Evolutionary conservation across 768 basidiomycete species (phyloP), one percentile per base, ranked within the genome.

Genomic region (Auriscalpium microsporum): DNA sequence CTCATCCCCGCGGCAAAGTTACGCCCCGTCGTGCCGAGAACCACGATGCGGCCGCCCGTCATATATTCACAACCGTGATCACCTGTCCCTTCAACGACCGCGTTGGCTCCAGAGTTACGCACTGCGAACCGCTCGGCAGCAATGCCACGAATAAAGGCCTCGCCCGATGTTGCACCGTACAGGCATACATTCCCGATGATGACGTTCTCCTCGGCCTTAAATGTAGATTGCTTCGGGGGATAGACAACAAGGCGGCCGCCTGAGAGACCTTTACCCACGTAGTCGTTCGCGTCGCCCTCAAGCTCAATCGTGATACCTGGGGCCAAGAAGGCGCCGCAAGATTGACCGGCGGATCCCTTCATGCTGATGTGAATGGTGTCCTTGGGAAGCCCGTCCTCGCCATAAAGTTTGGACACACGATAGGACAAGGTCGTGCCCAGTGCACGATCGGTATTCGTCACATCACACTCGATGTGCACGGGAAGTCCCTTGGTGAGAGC

Each of bases 1-100:
- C 90, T 94, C 95, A 99, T 99, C 52, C 96, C 95, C 33, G 95
- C 95, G 35, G 95, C 95, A 66, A 98, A 98, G 78, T 99, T 98
- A 55, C 95, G 87, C 19, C 96, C 96, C 9, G 94, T 92, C 28
- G 80, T 81, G 50, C 96, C 96, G 21, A 99, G 86, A 54, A 99
- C 84, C 54, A 98, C 92, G 55, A 98, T 86, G 37, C 95, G 84
- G 52, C 96, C 96, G 50, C 96, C 96, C 11, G 95, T 98, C 95
- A 97, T 98, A 72, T 99, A 99, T 71, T 95, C 93, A 70, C 94
- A 95, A 28, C 86, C 93, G 71, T 96, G 94, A 65, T 97, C 95
- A 57, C 96, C 96, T 47, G 85, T 89, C 17, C 95, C 96, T 68
- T 99, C 96, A 17, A 97, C 90, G 40, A 99, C 96, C 33, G 94